Base-by-base conservation (phyloP, 345 rosid genomes). In the Reutealis trisperma region DNA sequence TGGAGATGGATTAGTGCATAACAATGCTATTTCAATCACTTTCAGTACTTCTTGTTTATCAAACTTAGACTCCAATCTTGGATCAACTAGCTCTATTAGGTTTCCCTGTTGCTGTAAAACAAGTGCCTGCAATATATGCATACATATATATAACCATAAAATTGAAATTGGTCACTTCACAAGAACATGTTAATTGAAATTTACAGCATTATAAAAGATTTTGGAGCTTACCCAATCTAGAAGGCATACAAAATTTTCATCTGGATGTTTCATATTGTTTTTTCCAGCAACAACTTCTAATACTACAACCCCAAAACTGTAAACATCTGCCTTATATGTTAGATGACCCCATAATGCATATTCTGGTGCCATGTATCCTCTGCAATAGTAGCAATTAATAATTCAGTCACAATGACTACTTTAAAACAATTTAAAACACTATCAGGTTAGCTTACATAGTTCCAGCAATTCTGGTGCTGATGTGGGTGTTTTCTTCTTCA, bases 341-440 rank as follows among this genome's bases (percentile, higher is more conserved):
- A 90, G 21, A 5, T 45, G 0, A 2, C 94, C 92, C 92, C 92
- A 86, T 19, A 88, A 55, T 72, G 92, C 94, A 59, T 89, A 90
- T 74, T 90, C 90, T 21, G 92, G 94, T 65, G 94, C 89, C 90
- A 90, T 90, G 63, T 90, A 85, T 63, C 88, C 88, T 70, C 88
- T 85, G 83, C 3, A 34, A 34, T 34, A 34, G 37, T 34, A 34
- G 3, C 37, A 34, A 34, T 34, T 34, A 34, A 34, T 27, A 34
- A 34, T 34, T 34, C 37, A 34, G 37, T 34, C 37, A 34, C 37
- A 2, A 1, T 34, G 37, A 1, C 30, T 27, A 27, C 30, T 27
- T 27, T 27, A 27, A 27, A 27, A 27, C 30, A 27, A 1, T 1
- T 27, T 27, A 24, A 27, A 27, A 47, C 30, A 27, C 30, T 27